phyloP scores from a whole-genome alignment of 2,329 filamentous ascomycete genomes.

The Xylaria digitata region DNA sequence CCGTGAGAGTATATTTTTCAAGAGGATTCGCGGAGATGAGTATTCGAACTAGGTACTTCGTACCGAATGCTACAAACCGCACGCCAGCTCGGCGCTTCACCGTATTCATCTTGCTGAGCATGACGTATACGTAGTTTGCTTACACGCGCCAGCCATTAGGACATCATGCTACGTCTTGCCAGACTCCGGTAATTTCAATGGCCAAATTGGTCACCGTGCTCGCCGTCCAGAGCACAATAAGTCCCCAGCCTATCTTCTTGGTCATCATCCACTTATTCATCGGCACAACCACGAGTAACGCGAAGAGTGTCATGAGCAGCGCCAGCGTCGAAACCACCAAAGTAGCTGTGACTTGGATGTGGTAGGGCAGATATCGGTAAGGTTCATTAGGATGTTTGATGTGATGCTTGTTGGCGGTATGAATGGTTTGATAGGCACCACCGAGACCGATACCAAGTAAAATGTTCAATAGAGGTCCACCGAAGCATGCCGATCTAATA shows the following conservation, averaged over 20 bases:
- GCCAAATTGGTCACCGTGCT: slow-evolving; percentile 85
- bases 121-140: slow-evolving; percentile 36
- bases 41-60: slow-evolving; percentile 23
- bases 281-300: slow-evolving; percentile 83
- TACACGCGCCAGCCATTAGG: slow-evolving; percentile 17
- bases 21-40: slow-evolving; percentile 12
- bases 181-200: slow-evolving; percentile 75
- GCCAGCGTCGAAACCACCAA: slow-evolving; percentile 88
- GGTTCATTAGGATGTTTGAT: slow-evolving; percentile 73
- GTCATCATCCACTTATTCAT: slow-evolving; percentile 88
- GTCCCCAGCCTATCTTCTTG: slow-evolving; percentile 79
- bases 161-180: slow-evolving; percentile 53
- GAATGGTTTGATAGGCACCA: slow-evolving; percentile 87
- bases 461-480: slow-evolving; percentile 98
- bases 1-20: slow-evolving; percentile 1
- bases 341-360: slow-evolving; percentile 85
- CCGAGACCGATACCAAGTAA: slow-evolving; percentile 92
- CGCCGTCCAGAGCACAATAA: slow-evolving; percentile 83
- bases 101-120: slow-evolving; percentile 12
- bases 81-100: slow-evolving; percentile 23
- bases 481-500: slow-evolving; percentile 85
- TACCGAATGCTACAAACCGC: slow-evolving; percentile 27
- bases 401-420: slow-evolving; percentile 72
- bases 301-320: slow-evolving; percentile 81
- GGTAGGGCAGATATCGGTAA: slow-evolving; percentile 78